Evolutionary conservation across 2,329 filamentous ascomycete genomes (phyloP), one percentile per base, ranked within the genome.

Genomic region (Verticillium tricorpus): DNA sequence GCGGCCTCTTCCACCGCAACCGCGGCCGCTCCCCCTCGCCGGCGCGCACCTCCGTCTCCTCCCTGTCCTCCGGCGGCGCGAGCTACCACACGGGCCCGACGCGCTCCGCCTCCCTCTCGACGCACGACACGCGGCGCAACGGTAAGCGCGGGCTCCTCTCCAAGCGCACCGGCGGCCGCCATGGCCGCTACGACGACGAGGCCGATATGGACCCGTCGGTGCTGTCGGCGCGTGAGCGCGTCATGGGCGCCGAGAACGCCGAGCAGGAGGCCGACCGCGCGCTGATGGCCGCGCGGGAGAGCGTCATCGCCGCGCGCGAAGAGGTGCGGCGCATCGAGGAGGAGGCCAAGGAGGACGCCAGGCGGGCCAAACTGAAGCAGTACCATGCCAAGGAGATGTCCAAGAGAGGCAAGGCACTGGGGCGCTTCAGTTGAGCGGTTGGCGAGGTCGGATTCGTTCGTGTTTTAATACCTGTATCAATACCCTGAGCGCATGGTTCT

Each of bases 351-450:
- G 86, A 89, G 73, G 86, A 89, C 70, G 84, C 87, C 2, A 77
- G 87, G 25, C 73, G 82, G 52, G 88, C 88, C 1, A 88, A 86
- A 80, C 84, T 90, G 59, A 90, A 91, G 82, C 82, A 88, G 74
- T 79, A 81, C 59, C 85, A 90, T 69, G 88, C 87, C 1, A 81
- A 79, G 67, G 83, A 85, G 69, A 82, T 90, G 34, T 86, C 84
- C 6, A 90, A 89, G 84, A 80, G 87, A 59, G 87, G 85, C n/a
- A 86, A 87, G 73, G 81, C 83, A n/a, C 82, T 90, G 62, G 88
- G 88, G 61, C 84, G 87, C 2, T 52, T 52, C 19, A 52, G 19
- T 19, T 52, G 19, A 52, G 45, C 8, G 8, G 3, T 5, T 40
- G 14, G 14, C 6, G 37, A 5, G 15, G 15, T 40, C 2, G 6